These are phyloP conservation scores for Kalaharituber pfeilii DNA, from an alignment of 2,329 filamentous ascomycete species.

Conservation along the genomic window DNA sequence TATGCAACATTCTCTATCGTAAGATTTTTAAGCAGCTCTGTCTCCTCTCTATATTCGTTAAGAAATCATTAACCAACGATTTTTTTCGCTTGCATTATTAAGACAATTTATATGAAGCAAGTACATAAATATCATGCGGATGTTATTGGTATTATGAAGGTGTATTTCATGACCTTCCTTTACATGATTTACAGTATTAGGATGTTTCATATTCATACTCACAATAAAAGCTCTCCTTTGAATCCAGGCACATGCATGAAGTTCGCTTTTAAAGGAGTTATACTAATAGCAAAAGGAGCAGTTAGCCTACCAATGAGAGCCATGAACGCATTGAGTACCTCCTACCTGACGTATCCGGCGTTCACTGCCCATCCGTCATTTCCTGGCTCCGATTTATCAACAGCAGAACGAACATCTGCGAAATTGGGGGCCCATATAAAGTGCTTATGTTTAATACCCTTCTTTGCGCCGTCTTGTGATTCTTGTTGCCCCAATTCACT, in stretches of 20 bases:
- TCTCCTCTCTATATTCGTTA: no score
- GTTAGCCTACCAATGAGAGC: not conserved
- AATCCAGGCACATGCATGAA: slow-evolving; percentile 16
- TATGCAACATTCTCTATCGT: no score
- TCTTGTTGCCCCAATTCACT: slow-evolving; percentile 37
- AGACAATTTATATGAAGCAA: no score
- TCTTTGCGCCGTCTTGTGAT: slow-evolving; percentile 25
- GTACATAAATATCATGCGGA: no score
- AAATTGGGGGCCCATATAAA: slow-evolving; percentile 93
- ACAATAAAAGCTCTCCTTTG: slow-evolving; percentile 2
- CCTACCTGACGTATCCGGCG: slow-evolving; percentile 36
- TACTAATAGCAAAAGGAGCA: slow-evolving; percentile 43
- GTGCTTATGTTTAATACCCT: slow-evolving; percentile 55
- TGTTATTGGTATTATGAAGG: no score
- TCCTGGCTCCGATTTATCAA: slow-evolving; percentile 53
- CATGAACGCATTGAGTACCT: not conserved
- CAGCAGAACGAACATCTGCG: slow-evolving; percentile 68
- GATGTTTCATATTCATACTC: no score
- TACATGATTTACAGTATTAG: no score
- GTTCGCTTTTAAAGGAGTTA: slow-evolving; percentile 4
- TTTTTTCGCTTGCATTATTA: no score
- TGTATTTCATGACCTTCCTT: no score
- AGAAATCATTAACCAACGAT: no score
- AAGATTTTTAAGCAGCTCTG: no score
- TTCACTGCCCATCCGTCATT: slow-evolving; percentile 90